Percentiles rank a stretch among this genome's conserved stretches.
Conservation (phyloP, 1,284 basidiomycete species). For the Boletus semigastroideus region DNA sequence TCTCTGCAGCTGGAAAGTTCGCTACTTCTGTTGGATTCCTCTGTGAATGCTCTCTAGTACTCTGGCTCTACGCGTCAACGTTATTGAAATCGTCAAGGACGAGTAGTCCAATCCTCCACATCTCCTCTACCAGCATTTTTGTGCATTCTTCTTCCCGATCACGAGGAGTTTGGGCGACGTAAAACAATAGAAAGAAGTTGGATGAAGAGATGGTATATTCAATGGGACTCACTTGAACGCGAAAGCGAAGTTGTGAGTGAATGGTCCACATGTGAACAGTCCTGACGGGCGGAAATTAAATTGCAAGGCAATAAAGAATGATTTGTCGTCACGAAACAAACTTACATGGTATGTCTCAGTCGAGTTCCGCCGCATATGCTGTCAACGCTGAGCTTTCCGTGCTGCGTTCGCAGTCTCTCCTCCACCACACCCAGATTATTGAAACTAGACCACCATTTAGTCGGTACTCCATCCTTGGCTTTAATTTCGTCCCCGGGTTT, state of each 20-base stretch:
- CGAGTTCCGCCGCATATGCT: slow-evolving; percentile 9
- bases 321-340: too few species aligned
- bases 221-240: slow-evolving; percentile 14
- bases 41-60: too few species aligned
- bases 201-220: not conserved
- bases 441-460: slow-evolving; percentile 12
- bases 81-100: slow-evolving; percentile 4
- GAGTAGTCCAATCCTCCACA: slow-evolving; percentile 14
- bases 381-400: slow-evolving; percentile 4
- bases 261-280: slow-evolving; percentile 23
- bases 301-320: too few species aligned
- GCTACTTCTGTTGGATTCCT: too few species aligned
- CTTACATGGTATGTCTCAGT: not conserved
- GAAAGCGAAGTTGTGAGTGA: slow-evolving; percentile 16
- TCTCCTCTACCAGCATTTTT: slow-evolving; percentile 21
- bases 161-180: not conserved
- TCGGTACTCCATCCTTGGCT: not conserved
- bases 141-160: slow-evolving; percentile 22
- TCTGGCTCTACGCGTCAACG: not conserved
- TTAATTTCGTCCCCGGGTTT: not conserved
- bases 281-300: not conserved
- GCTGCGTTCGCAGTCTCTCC: slow-evolving; percentile 7
- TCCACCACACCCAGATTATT: slow-evolving; percentile 19
- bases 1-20: too few species aligned
- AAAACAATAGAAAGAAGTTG: too few species aligned